These are phyloP conservation scores for Fistulinella cinereoalba DNA, from an alignment of 1,284 basidiomycete species.

Conservation along the genomic window DNA sequence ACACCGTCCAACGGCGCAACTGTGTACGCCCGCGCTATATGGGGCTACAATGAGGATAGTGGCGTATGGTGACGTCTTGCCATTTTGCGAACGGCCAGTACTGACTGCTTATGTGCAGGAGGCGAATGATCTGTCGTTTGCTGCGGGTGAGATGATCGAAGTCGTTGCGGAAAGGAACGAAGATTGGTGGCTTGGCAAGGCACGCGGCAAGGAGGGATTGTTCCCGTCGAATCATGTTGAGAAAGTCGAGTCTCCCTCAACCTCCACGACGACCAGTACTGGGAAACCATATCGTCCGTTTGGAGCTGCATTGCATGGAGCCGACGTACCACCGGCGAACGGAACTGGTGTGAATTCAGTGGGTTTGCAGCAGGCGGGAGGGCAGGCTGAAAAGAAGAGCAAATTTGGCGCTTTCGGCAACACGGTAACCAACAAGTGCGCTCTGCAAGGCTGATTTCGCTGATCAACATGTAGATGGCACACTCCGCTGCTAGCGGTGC, in stretches of 20 bases:
- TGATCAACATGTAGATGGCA: constrained; percentile 48
- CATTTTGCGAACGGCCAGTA: constrained; percentile 1
- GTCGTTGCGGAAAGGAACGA: constrained; percentile 36
- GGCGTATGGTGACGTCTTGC: constrained; percentile 36
- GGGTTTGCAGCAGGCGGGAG: constrained; percentile 38
- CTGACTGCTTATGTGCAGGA: constrained; percentile 40
- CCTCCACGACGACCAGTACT: neutral
- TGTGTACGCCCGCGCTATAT: constrained; percentile 54
- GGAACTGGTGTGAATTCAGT: constrained; percentile 33
- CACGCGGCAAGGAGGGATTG: constrained; percentile 56
- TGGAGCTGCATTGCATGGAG: constrained; percentile 39
- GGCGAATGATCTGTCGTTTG: constrained; percentile 40
- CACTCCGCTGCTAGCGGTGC: constrained; percentile 67
- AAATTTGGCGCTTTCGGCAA: constrained; percentile 57
- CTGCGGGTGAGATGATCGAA: constrained; percentile 36
- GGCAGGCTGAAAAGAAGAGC: constrained; percentile 50
- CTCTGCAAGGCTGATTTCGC: constrained; percentile 13
- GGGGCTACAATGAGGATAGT: constrained; percentile 64
- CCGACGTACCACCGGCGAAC: constrained; percentile 37
- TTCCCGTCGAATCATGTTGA: constrained; percentile 66
- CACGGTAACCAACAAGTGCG: constrained; percentile 39
- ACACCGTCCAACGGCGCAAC: constrained; percentile 12
- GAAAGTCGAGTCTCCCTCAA: constrained; percentile 36
- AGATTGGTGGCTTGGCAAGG: constrained; percentile 43
- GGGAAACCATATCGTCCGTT: constrained; percentile 39